Base-by-base conservation (phyloP, 169 alveolate genomes). In the Plasmodium yoelii region DNA sequence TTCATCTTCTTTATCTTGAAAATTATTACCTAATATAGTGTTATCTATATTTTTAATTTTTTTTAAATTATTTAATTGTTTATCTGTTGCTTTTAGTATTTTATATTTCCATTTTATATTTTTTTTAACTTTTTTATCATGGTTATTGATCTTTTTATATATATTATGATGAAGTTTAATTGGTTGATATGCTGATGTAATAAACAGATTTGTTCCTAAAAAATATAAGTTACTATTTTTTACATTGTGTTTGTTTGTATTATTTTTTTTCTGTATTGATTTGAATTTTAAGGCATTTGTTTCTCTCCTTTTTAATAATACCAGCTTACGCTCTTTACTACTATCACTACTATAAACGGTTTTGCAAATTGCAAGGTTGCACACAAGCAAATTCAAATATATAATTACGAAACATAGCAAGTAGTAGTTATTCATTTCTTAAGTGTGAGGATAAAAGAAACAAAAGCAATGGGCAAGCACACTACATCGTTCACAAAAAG, bases 31-130 rank as follows among this genome's bases (percentile, higher is more conserved):
- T 28, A 86, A 49, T 47, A 86, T 51, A 4, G 91, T 86, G 55
- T 86, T 68, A 49, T 86, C 91, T 0, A 86, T 42, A 34, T 86
- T 86, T 69, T 86, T 86, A n/a, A 86, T 26, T 59, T 10, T 42
- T 44, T 73, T 86, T 56, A 86, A 72, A 69, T 86, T 86, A 24
- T 46, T 19, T 4, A 86, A 8, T 15, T 64, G 71, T 70, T 86
- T 86, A 34, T 13, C 19, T 19, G 39, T 44, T 19, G 56, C 65
- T 44, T 34, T 56, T 10, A 55, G 34, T 42, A 64, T 19, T 12
- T 47, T 51, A 13, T 9, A 15, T 65, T 18, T 65, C 15, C 61
- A 64, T 42, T 70, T 61, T n/a, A 7, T 12, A 13, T 51, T 15
- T 2, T 10, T 51, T 51, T 51, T 51, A 51, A 13, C n/a, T 13